phyloP scores from a whole-genome alignment of 2,329 filamentous ascomycete genomes.

The Alternaria sp. region DNA sequence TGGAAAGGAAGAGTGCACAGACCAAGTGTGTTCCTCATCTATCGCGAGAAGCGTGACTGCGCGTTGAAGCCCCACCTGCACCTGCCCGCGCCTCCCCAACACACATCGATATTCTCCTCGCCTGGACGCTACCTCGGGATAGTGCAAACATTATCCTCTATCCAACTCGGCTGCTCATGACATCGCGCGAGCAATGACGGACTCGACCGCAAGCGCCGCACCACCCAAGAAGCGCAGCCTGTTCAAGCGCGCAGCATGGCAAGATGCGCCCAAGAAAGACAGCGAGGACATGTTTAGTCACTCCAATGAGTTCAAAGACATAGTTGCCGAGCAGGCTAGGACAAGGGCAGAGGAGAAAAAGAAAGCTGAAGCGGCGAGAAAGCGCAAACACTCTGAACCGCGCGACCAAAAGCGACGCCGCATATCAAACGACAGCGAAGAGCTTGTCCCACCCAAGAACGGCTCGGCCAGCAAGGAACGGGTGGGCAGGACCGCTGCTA shows the following conservation, averaged over 20 bases:
- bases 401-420: conserved; percentile 34
- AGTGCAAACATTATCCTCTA: not conserved
- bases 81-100: not conserved
- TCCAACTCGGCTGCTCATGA: conserved; percentile 13
- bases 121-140: not conserved
- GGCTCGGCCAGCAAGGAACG: conserved; percentile 19
- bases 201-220: conserved; percentile 25
- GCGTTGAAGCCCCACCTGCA: conserved; percentile 29
- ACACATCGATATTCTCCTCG: conserved; percentile 3
- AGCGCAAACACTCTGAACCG: conserved; percentile 39
- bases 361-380: conserved; percentile 36
- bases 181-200: conserved; percentile 36
- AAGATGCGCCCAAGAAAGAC: conserved; percentile 50
- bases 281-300: conserved; percentile 55
- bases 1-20: conserved; percentile 28
- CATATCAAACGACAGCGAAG: conserved; percentile 29
- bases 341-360: conserved; percentile 39
- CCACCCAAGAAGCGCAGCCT: conserved; percentile 57
- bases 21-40: conserved; percentile 10
- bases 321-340: conserved; percentile 51
- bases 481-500: conserved; percentile 18
- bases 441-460: conserved; percentile 13
- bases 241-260: conserved; percentile 65
- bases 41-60: conserved; percentile 44
- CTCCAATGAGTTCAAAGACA: conserved; percentile 49